phyloP scores from a whole-genome alignment of 2,329 filamentous ascomycete species.

The Epichloe typhina region DNA sequence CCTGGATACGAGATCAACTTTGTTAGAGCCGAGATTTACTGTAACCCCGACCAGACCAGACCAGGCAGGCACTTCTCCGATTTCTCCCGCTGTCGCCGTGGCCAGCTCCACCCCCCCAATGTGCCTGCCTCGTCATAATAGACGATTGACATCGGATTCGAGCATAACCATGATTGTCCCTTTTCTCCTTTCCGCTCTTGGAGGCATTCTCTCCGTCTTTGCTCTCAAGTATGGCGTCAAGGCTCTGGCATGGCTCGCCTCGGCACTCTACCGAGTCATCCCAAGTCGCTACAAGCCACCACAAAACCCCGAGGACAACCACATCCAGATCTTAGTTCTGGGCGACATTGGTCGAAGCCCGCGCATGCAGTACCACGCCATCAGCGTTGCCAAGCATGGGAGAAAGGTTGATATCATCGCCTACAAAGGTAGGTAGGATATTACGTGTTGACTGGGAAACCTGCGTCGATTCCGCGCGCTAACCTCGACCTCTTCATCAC shows the following conservation, averaged over 20 bases:
- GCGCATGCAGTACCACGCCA: slow-evolving; percentile 95
- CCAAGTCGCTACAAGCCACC: slow-evolving; percentile 24
- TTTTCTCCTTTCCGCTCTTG: slow-evolving; percentile 22
- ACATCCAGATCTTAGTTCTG: slow-evolving; percentile 73
- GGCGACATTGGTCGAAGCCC: slow-evolving; percentile 93
- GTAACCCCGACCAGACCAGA: no score
- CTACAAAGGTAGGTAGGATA: slow-evolving; percentile 55
- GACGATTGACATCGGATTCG: background rate
- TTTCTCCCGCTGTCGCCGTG: no score
- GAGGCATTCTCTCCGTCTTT: slow-evolving; percentile 21
- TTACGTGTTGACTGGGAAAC: background rate
- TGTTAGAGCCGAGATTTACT: no score
- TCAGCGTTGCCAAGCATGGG: slow-evolving; percentile 77
- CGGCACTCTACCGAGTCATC: slow-evolving; percentile 12
- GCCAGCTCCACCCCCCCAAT: no score
- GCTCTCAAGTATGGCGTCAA: slow-evolving; percentile 14
- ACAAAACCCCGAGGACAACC: slow-evolving; percentile 23
- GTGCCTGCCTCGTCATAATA: no score
- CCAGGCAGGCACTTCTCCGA: no score
- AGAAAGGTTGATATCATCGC: slow-evolving; percentile 75
- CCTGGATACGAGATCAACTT: no score
- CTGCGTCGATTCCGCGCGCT: background rate
- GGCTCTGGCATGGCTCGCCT: slow-evolving; percentile 12
- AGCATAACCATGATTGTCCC: slow-evolving; percentile 8
- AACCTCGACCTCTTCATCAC: background rate